Base-by-base conservation (phyloP, 805 yeast genomes). In the Kluyveromyces lactis region DNA sequence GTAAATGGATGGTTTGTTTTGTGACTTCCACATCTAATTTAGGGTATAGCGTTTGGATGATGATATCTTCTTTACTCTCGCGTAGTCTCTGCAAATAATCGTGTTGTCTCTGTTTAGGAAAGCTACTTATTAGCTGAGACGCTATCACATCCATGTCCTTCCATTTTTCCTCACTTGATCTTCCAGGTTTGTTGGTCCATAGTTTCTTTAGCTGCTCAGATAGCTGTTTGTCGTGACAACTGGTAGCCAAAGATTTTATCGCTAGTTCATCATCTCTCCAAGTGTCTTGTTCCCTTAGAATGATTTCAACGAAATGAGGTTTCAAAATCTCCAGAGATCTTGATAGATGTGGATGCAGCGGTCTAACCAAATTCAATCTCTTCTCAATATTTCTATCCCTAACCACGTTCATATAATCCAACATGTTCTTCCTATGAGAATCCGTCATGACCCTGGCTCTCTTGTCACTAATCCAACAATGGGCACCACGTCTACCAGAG, bases 401-500 rank as follows among this genome's bases (percentile, higher is more conserved):
- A 40, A 85, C 66, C 1, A 89, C 80, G 50, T 86, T 90, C 57
- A 92, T 60, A 57, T 92, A 92, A 48, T 85, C 89, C 24, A 89
- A 80, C 10, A 92, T 73, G 3, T 95, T 77, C 51, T 81, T 71
- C 52, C 98, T 74, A 44, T 77, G 75, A 4, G 67, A 52, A 58
- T 92, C 97, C 46, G 76, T 82, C 45, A 92, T 61, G 1, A 58
- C 52, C 41, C 97, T 67, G 1, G 97, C 96, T 35, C 89, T 67
- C 40, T 72, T 63, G 57, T 92, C 98, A 61, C 95, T 84, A 18
- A 92, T 72, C 98, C 98, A 92, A 54, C 97, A 94, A 69, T 92
- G 98, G 12, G 94, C 95, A 61, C 98, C 98, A 73, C 98, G 84
- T 69, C 98, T 82, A 34, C 98, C 98, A 1, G 96, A 86, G 56